A percentile compares a stretch with the other conserved stretches of the same genome.
Conservation (phyloP, 2,329 filamentous ascomycete genomes). For the Aspergillus aculeatus region DNA sequence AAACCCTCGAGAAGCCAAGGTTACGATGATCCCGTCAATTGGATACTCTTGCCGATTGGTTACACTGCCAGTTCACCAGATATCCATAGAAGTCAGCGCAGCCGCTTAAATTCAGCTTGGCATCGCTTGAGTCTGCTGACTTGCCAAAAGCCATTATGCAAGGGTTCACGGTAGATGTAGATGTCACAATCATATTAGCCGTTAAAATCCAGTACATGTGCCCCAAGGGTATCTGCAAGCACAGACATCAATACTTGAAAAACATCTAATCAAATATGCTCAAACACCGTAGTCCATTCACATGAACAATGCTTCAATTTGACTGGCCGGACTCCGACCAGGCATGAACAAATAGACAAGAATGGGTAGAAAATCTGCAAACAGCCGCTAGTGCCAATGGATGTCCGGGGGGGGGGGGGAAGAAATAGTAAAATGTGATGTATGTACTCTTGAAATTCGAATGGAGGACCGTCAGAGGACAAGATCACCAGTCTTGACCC, state of each 20-base stretch:
- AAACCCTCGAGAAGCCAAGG: neutral
- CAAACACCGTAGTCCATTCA: slow-evolving; percentile 6
- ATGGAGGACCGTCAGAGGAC: neutral
- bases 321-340: neutral
- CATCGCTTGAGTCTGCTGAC: neutral
- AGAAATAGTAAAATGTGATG: slow-evolving; percentile 2
- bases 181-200: slow-evolving; percentile 6
- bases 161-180: neutral
- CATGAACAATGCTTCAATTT: slow-evolving; percentile 11
- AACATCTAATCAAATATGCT: slow-evolving; percentile 11
- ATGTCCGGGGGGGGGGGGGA: neutral
- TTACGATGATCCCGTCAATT: neutral
- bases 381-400: slow-evolving; percentile 3
- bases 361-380: neutral
- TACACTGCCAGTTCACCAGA: neutral
- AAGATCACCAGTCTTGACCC: slow-evolving; percentile 43
- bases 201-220: slow-evolving; percentile 21
- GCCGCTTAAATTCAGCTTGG: neutral
- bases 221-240: slow-evolving; percentile 25
- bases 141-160: neutral
- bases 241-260: slow-evolving; percentile 20
- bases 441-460: slow-evolving; percentile 13
- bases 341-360: no score
- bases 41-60: neutral
- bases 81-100: neutral